These are phyloP conservation scores for Candida adriatica DNA, from an alignment of 805 yeast species.

Conservation along the genomic window DNA sequence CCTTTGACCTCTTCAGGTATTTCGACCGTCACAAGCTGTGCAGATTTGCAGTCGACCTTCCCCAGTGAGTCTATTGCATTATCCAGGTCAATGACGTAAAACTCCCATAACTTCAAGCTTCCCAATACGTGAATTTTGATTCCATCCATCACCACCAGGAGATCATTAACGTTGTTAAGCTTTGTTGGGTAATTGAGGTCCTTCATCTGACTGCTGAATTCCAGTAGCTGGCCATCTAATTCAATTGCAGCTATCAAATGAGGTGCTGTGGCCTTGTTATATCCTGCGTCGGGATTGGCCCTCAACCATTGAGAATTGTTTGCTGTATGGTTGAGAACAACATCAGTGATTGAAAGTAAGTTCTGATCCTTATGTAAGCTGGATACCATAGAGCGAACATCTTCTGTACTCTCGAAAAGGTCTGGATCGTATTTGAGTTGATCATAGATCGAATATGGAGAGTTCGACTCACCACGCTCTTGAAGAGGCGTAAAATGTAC, in stretches of 20 bases:
- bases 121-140: conserved; percentile 62
- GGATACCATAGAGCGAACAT: conserved; percentile 46
- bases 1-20: conserved; percentile 39
- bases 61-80: conserved; percentile 34
- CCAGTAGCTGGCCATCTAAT: conserved; percentile 61
- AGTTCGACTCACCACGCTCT: conserved; percentile 79
- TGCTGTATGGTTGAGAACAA: conserved; percentile 94
- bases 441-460: conserved; percentile 89
- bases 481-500: conserved; percentile 94
- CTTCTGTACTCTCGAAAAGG: conserved; percentile 47
- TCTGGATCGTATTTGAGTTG: conserved; percentile 71
- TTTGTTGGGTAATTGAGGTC: conserved; percentile 56
- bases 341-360: conserved; percentile 78
- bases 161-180: conserved; percentile 44
- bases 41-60: conserved; percentile 11
- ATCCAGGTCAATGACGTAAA: conserved; percentile 61
- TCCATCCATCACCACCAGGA: conserved; percentile 58
- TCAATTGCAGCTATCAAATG: conserved; percentile 81
- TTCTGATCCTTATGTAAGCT: conserved; percentile 46
- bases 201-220: conserved; percentile 54
- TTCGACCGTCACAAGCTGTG: conserved; percentile 25
- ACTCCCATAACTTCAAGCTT: conserved; percentile 77
- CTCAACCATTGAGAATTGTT: conserved; percentile 80
- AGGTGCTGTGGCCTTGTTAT: conserved; percentile 81
- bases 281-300: conserved; percentile 87